Conservation (phyloP, 179 eudicot genomes). For the Actinidia arguta region DNA sequence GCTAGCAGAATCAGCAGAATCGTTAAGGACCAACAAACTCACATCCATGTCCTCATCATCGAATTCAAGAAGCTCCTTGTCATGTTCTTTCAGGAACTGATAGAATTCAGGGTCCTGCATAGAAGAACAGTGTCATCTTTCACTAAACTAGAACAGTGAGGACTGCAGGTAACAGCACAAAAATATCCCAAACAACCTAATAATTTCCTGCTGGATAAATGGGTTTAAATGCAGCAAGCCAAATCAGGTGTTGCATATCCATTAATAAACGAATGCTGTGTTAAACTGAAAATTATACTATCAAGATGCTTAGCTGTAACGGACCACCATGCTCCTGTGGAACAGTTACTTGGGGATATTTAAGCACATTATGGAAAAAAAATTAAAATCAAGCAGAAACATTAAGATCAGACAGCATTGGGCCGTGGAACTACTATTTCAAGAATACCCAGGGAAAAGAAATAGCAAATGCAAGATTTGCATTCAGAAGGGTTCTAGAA, state of each 20-base stretch:
- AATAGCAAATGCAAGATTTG: no score
- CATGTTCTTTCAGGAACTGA: conserved; percentile 80
- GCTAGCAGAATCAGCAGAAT: not conserved
- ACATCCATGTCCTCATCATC: conserved; percentile 74
- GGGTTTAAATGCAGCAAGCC: not conserved
- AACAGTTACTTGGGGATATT: not conserved
- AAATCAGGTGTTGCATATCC: not conserved
- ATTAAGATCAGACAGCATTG: not conserved
- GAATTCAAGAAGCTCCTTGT: conserved; percentile 82
- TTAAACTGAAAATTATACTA: not conserved
- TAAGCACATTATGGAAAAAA: not conserved
- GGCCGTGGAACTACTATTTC: not conserved
- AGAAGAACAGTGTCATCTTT: conserved; percentile 17
- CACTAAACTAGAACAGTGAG: not conserved
- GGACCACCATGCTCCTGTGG: not conserved
- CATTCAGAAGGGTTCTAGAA: no score
- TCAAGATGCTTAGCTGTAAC: not conserved
- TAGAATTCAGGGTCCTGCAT: conserved; percentile 93
- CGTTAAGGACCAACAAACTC: conserved; percentile 38
- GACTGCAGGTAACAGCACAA: not conserved
- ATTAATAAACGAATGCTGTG: not conserved
- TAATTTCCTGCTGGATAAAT: not conserved
- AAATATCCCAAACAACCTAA: not conserved
- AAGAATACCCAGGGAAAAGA: not conserved
- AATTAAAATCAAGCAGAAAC: not conserved